Conservation (phyloP, 208 protist genomes). For the Acanthamoeba castellanii region DNA sequence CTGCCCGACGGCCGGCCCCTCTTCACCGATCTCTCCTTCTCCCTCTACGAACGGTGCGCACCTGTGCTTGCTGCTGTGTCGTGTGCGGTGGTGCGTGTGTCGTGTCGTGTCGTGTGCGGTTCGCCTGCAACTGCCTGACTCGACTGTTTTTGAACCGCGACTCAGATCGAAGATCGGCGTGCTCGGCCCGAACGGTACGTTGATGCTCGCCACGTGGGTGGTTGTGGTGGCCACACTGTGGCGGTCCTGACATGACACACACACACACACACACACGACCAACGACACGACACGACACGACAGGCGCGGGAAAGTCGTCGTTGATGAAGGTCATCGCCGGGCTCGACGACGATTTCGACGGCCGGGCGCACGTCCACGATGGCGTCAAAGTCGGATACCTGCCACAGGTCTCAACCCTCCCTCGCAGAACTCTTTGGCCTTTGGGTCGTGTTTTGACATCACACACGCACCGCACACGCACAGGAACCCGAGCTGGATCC, state of each 20-base stretch:
- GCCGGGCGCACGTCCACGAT: background rate
- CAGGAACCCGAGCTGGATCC: conserved; percentile 83
- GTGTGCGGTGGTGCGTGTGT: no score
- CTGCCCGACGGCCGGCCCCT: background rate
- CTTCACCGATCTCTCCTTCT: conserved; percentile 29
- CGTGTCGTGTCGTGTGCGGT: no score
- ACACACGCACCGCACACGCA: background rate
- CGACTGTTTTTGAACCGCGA: no score
- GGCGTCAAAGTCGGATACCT: conserved; percentile 64
- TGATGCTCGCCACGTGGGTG: background rate
- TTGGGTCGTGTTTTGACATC: no score
- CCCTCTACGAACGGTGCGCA: conserved; percentile 7
- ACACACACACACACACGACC: background rate
- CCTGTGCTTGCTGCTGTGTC: background rate
- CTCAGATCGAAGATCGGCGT: conserved; percentile 82
- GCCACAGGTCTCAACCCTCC: background rate
- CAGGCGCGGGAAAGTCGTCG: conserved; percentile 81
- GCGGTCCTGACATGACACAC: no score
- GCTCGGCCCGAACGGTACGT: conserved; percentile 74
- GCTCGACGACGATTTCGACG: conserved; percentile 82
- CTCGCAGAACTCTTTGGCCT: no score
- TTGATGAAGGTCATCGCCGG: conserved; percentile 80
- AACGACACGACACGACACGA: no score
- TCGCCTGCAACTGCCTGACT: no score
- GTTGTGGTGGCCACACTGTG: no score